These are phyloP conservation scores for Lineolata rhizophorae DNA, from an alignment of 495 filamentous ascomycete genomes.

Conservation along the genomic window DNA sequence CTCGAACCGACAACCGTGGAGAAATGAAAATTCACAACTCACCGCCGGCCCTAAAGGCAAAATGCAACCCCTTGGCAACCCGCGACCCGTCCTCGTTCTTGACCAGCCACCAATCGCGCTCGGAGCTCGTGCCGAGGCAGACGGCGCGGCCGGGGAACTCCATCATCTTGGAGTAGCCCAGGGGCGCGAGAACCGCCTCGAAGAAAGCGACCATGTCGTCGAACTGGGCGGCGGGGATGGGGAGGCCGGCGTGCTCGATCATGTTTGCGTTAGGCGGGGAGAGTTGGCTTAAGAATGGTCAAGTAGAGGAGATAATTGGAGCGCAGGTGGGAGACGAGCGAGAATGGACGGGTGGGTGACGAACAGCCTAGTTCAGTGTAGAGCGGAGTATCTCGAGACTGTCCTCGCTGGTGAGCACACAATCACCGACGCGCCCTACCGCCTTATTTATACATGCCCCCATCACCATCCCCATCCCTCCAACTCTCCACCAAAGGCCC, in stretches of 20 bases:
- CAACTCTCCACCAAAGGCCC: too few species aligned
- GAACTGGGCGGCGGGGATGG: slow-evolving; percentile 4
- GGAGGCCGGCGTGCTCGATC: slow-evolving; percentile 7
- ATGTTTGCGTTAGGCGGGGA: too few species aligned
- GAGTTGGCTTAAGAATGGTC: too few species aligned
- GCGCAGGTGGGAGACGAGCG: too few species aligned
- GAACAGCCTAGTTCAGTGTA: too few species aligned
- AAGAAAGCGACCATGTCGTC: slow-evolving; percentile 7
- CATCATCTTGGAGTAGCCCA: slow-evolving; percentile 10
- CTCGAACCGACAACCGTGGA: not conserved
- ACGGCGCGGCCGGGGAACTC: slow-evolving; percentile 5
- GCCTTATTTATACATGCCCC: too few species aligned
- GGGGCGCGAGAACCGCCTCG: slow-evolving; percentile 8
- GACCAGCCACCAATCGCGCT: slow-evolving; percentile 11
- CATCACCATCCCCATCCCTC: too few species aligned
- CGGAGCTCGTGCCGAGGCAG: slow-evolving; percentile 8
- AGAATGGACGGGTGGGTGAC: too few species aligned
- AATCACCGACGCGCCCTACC: too few species aligned
- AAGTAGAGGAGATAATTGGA: too few species aligned
- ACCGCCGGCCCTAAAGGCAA: slow-evolving; percentile 12
- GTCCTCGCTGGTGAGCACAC: too few species aligned
- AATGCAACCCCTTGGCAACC: slow-evolving; percentile 5
- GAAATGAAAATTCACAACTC: slow-evolving; percentile 4
- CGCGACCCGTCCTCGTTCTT: slow-evolving; percentile 3
- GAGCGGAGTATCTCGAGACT: too few species aligned